Evolutionary conservation across 345 rosid genomes (phyloP), one percentile per base, ranked within the genome.

Genomic region (Salix dunnii): DNA sequence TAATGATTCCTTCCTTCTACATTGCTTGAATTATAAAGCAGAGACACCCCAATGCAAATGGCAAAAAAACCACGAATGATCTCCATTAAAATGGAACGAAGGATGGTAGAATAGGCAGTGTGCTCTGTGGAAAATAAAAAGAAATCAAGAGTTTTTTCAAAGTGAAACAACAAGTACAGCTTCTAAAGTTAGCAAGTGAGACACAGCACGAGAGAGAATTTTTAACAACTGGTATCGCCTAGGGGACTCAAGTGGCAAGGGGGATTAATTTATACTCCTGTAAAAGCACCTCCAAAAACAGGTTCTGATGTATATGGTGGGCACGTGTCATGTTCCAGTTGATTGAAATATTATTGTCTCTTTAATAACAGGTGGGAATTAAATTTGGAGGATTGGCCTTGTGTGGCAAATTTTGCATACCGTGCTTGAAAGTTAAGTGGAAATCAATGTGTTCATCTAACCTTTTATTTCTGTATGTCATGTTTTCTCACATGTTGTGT

Each of bases 1-100:
- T 82, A 79, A 79, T 90, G 97, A 55, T 68, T 72, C 75, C 99
- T 86, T 73, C 89, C 97, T 73, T 68, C 84, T 53, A 83, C 92
- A 80, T 85, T 86, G 86, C 83, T 55, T 60, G 85, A 82, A 75
- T 71, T 78, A 38, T 84, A 76, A 11, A 86, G 28, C 17, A 70
- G 43, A 18, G 48, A 65, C 25, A 75, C 23, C 61, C 66, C 78
- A 40, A 85, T n/a, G 40, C 35, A 82, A 67, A 83, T 23, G 35
- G 77, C 28, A 36, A 79, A 49, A 31, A 81, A n/a, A 25, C 74
- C 65, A 2, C 81, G 85, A 76, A 49, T 40, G 5, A 70, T 28
- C 83, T 81, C 85, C 89, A 85, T 87, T 27, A 31, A 25, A 65
- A 60, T 11, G 46, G 40, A 58, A 72, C 65, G 42, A 30, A 75